Base-by-base conservation (phyloP, 2,329 filamentous ascomycete species). In the Phaeosphaeria sp. region DNA sequence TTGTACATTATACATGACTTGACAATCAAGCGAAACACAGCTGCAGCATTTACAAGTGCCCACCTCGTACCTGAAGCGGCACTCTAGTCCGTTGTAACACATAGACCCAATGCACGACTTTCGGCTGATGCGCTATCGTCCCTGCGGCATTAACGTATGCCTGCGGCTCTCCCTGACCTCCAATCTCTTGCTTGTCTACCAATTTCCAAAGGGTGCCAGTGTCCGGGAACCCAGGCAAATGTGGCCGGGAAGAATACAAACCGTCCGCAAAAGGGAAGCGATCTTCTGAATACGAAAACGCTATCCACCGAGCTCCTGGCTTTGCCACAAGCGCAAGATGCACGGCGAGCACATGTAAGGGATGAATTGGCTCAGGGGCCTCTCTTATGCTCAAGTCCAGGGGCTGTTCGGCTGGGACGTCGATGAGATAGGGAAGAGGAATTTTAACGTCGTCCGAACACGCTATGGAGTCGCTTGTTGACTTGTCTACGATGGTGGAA, bases 21-120 rank as follows among this genome's bases (percentile, higher is more conserved):
- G 7, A 25, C 7, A 24, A 15, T 21, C 2, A 17, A 21, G 21
- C 4, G n/a, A 18, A 3, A 39, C 15, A 5, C 25, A 8, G 25
- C 25, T 27, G 8, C 25, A 5, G 25, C 20, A 15, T 21, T 21
- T 53, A 63, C 20, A 61, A 40, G 25, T 61, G 57, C 22, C 49
- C 57, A 44, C 63, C 58, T 22, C 60, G 49, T 25, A 65, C 18
- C 46, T 58, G 62, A 2, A 74, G 49, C n/a, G 65, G 59, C 2
- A 67, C 59, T n/a, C 74, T 61, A 27, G 77, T 79, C 49, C 78
- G 61, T 44, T 72, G 69, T 33, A 80, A 56, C 1, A 79, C 66
- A 60, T 80, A 80, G 1, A 80, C 57, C 73, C 74, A 79, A 55
- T 80, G 74, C 36, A 67, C 59, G 4, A 78, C 61, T 54, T 71